Conservation (phyloP, 1,284 basidiomycete genomes). For the Apiotrichum laibachii region DNA sequence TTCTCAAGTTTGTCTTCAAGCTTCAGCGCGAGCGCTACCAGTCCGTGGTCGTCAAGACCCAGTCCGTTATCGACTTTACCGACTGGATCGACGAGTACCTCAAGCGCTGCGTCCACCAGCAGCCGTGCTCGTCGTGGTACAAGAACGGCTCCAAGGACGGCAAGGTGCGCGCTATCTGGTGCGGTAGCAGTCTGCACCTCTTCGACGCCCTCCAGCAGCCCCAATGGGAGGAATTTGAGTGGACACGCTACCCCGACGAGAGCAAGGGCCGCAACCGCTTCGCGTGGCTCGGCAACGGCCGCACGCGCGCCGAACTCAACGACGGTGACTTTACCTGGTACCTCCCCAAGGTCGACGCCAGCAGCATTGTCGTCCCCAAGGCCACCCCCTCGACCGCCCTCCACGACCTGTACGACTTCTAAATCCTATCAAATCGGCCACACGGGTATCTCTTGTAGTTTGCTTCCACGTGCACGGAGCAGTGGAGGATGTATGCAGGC, state of each 20-base stretch:
- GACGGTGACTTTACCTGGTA: constrained; percentile 9
- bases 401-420: constrained; percentile 5
- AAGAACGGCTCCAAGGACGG: constrained; percentile 13
- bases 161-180: constrained; percentile 11
- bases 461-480: not conserved
- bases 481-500: too few species aligned
- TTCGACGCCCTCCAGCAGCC: constrained; percentile 13
- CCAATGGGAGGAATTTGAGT: constrained; percentile 14
- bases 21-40: constrained; percentile 13
- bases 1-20: constrained; percentile 14
- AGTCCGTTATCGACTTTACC: constrained; percentile 10
- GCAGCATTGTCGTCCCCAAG: constrained; percentile 6
- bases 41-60: constrained; percentile 4
- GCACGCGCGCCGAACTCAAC: constrained; percentile 2
- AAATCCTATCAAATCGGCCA: not conserved
- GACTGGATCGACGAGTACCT: constrained; percentile 7
- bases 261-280: constrained; percentile 3
- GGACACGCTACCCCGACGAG: constrained; percentile 11
- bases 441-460: not conserved
- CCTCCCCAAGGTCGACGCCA: constrained; percentile 7
- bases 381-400: not conserved
- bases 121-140: constrained; percentile 6
- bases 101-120: constrained; percentile 4
- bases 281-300: constrained; percentile 13
- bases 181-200: constrained; percentile 5